Evolutionary conservation across 2,329 filamentous ascomycete species (phyloP), one percentile per base, ranked within the genome.

Genomic region (Neodidymelliopsis sp.): DNA sequence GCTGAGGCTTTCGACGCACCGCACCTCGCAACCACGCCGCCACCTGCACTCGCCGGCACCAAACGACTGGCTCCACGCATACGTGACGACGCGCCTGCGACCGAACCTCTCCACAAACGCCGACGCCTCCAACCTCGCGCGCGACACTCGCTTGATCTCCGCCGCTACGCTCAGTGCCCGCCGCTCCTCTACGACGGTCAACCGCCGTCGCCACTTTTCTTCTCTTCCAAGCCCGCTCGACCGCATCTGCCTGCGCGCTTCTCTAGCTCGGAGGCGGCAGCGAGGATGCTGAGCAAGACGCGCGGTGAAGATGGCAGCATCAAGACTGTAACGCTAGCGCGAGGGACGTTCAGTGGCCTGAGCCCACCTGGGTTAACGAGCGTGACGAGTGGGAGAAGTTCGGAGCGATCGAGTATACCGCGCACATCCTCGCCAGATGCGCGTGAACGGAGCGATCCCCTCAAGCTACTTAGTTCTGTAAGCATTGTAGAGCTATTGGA

Each of bases 401-500:
- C 82, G 2, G 75, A 82, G 47, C 82, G 83, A 25, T 74, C 78
- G n/a, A 79, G 77, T 10, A 70, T 76, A n/a, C 71, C 80, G 11
- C 75, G 63, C 10, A 67, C 77, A 20, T 66, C 75, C 31, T 85
- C 80, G 41, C 79, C 83, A 7, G 84, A 85, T 46, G 70, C 75
- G 53, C 66, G 76, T 53, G 71, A 75, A 5, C 72, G 77, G 43
- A 70, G 76, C 1, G 77, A 82, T 2, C 77, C 78, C 4, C 56
- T 84, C 33, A 79, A 84, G 40, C 74, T 84, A 39, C 76, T 92
- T 4, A 82, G 83, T 30, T 81, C 81, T 19, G 78, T 91, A 40
- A 86, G 87, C 18, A 80, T 90, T 8, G 73, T 87, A 15, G 90
- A 93, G 68, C 75, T 93, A 28, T 72, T 94, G 29, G 89, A 93